Conservation (phyloP, 2,329 filamentous ascomycete species). For the Trichoderma sp. region DNA sequence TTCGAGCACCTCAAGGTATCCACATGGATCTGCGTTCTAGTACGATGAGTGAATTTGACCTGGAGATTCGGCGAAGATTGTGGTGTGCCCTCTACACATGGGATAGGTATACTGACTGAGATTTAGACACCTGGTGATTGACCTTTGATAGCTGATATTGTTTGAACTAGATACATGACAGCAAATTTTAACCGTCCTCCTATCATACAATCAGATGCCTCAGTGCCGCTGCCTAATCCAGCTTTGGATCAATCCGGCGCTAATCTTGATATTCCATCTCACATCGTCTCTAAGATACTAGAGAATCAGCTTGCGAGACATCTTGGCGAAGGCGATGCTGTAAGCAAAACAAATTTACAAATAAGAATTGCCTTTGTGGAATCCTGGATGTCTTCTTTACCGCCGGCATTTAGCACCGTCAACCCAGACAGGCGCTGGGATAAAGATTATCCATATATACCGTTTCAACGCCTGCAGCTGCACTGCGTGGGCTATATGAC, state of each 20-base stretch:
- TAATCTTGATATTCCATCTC: neutral
- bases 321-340: neutral
- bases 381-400: conserved; percentile 6
- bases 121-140: neutral
- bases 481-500: conserved; percentile 7
- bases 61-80: neutral
- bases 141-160: neutral
- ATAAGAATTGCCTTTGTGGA: neutral
- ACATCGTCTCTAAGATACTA: neutral
- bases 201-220: neutral
- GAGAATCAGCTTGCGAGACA: conserved; percentile 10
- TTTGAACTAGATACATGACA: neutral
- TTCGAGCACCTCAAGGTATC: neutral
- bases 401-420: neutral
- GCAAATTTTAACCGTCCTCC: neutral
- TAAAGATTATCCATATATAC: neutral
- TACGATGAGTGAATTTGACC: neutral
- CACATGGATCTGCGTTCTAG: neutral
- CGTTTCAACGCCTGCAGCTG: conserved; percentile 8
- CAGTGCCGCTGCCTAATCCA: neutral
- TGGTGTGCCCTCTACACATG: conserved; percentile 6
- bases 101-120: neutral
- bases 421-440: conserved; percentile 1
- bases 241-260: neutral
- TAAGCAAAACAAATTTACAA: neutral